These are phyloP conservation scores for Ogataea dorogensis DNA, from an alignment of 805 yeast species.

Conservation along the genomic window DNA sequence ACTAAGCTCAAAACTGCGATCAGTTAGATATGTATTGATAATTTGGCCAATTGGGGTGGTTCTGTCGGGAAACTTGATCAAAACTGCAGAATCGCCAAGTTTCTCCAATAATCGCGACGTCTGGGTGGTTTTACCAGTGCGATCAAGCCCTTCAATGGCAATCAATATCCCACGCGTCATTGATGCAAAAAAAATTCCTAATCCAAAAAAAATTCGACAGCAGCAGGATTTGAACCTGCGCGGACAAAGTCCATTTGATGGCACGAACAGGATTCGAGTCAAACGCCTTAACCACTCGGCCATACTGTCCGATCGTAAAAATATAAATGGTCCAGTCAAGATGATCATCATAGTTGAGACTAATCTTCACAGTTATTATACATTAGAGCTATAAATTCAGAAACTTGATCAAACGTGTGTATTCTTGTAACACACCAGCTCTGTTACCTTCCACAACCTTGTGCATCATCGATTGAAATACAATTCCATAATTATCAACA, in stretches of 20 bases:
- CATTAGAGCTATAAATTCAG: constrained; percentile 2
- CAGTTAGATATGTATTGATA: constrained; percentile 69
- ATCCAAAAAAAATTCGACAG: constrained; percentile 49
- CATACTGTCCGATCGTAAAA: constrained; percentile 31
- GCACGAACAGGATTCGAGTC: constrained; percentile 32
- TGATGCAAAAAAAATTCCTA: constrained; percentile 8
- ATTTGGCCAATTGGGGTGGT: constrained; percentile 76
- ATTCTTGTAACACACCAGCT: constrained; percentile 16
- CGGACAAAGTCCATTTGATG: constrained; percentile 56
- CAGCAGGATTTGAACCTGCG: constrained; percentile 67
- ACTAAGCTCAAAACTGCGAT: constrained; percentile 47
- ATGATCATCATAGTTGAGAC: not conserved
- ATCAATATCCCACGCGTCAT: constrained; percentile 66
- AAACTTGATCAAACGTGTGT: constrained; percentile 10
- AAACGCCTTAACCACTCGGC: constrained; percentile 44
- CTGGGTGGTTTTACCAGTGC: constrained; percentile 95
- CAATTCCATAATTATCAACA: constrained; percentile 28
- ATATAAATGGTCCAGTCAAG: not conserved
- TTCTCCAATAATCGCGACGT: constrained; percentile 40
- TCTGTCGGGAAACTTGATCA: constrained; percentile 86
- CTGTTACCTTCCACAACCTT: constrained; percentile 18
- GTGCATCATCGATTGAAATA: constrained; percentile 32
- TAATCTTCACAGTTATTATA: too few species aligned
- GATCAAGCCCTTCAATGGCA: constrained; percentile 87
- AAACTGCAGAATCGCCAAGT: constrained; percentile 33